Percentiles rank a stretch among this genome's conserved stretches.
Evolutionary conservation across 306 rosid genomes (phyloP).

Genomic region (Herpetospermum pedunculosum): DNA sequence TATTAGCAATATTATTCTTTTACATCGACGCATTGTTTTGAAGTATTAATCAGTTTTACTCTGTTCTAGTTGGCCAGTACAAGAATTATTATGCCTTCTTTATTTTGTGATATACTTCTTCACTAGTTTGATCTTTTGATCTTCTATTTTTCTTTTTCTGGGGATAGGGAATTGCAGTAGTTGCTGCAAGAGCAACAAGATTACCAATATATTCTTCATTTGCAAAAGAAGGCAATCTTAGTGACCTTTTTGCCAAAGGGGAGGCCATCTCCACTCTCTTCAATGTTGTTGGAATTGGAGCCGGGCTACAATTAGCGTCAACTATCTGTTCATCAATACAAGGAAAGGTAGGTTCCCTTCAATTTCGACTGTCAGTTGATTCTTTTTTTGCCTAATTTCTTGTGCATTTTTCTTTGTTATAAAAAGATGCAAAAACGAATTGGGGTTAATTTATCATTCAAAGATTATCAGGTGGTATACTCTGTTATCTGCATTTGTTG

Average conservation of each 20-base stretch:
- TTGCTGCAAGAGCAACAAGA: conserved; percentile 97
- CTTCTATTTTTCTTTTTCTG: conserved; percentile 6
- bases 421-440: background rate
- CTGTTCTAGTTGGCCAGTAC: background rate
- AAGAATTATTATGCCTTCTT: background rate
- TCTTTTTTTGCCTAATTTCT: background rate
- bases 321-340: conserved; percentile 79
- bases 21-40: background rate
- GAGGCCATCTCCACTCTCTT: conserved; percentile 96
- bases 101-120: background rate
- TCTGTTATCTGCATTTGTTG: background rate
- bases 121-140: background rate
- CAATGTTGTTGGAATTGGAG: conserved; percentile 84
- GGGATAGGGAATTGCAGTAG: conserved; percentile 89
- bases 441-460: background rate
- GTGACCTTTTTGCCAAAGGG: conserved; percentile 97
- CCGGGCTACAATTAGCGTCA: conserved; percentile 87
- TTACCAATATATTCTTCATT: conserved; percentile 97
- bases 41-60: background rate
- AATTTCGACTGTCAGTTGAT: background rate
- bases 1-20: background rate
- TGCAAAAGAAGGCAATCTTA: conserved; percentile 97
- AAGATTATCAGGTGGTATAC: background rate
- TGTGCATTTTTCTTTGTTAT: background rate
- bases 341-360: conserved; percentile 54